Evolutionary conservation across 306 rosid species (phyloP).

Genomic region (Pyrus pyrifolia): DNA sequence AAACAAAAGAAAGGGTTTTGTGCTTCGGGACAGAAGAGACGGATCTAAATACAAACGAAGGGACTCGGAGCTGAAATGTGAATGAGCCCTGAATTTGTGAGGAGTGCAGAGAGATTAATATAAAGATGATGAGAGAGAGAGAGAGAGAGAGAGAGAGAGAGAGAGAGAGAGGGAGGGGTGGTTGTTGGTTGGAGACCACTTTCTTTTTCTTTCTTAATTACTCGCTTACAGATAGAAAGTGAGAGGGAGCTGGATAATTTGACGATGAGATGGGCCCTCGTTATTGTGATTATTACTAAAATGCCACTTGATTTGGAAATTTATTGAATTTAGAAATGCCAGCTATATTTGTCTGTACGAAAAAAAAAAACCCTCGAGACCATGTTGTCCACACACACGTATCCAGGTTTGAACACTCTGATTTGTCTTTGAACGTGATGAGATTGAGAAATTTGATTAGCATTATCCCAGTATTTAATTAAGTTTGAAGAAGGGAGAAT

Average conservation of each 20-base stretch:
- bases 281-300: neutral
- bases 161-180: slow-evolving; percentile 3
- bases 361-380: neutral
- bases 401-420: neutral
- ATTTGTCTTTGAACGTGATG: neutral
- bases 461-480: neutral
- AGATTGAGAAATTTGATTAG: neutral
- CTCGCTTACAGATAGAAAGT: slow-evolving; percentile 47
- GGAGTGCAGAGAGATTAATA: slow-evolving; percentile 36
- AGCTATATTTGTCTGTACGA: neutral
- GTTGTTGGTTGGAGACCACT: slow-evolving; percentile 75
- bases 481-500: neutral
- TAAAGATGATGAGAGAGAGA: slow-evolving; percentile 19
- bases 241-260: neutral
- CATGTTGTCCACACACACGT: neutral
- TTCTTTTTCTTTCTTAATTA: slow-evolving; percentile 30
- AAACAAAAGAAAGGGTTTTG: neutral
- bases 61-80: slow-evolving; percentile 26
- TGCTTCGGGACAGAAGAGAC: neutral
- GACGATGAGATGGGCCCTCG: neutral
- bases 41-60: neutral
- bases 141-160: neutral
- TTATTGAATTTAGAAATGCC: neutral
- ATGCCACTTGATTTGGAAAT: neutral
- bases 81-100: slow-evolving; percentile 50